Percentiles rank a stretch among this genome's conserved stretches.
Conservation (phyloP, 768 basidiomycete species). For the Steccherinum ochraceum region DNA sequence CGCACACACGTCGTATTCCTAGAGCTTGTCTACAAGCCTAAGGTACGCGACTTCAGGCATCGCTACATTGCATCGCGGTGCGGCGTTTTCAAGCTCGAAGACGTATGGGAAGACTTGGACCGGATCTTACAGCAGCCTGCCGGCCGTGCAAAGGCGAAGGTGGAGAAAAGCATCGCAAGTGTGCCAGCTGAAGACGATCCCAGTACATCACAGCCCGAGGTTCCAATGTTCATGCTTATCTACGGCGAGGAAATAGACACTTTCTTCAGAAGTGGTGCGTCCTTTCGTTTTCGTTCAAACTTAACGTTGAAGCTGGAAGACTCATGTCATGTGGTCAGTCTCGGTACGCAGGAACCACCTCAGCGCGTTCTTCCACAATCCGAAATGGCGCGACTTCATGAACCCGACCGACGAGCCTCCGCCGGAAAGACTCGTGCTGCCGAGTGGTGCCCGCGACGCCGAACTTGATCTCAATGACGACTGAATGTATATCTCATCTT, state of each 20-base stretch:
- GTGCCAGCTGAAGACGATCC: background rate
- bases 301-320: background rate
- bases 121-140: slow-evolving; percentile 7
- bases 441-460: slow-evolving; percentile 11
- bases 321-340: background rate
- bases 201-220: background rate
- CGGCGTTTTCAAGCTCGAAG: slow-evolving; percentile 21
- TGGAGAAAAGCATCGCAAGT: slow-evolving; percentile 9
- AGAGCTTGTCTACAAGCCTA: slow-evolving; percentile 17
- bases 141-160: slow-evolving; percentile 17
- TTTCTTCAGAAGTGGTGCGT: slow-evolving; percentile 11
- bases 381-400: slow-evolving; percentile 16
- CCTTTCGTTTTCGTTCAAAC: background rate
- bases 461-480: too few relatives aligned
- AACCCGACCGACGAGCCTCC: slow-evolving; percentile 11
- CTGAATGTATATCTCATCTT: too few relatives aligned
- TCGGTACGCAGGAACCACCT: slow-evolving; percentile 4
- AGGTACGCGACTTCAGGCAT: slow-evolving; percentile 10
- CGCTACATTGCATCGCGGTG: slow-evolving; percentile 15
- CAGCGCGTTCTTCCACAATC: slow-evolving; percentile 8
- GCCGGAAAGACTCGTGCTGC: slow-evolving; percentile 7
- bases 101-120: slow-evolving; percentile 20
- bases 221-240: slow-evolving; percentile 8
- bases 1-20: slow-evolving; percentile 22
- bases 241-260: slow-evolving; percentile 8